Percentiles rank a stretch among this genome's conserved stretches.
phyloP scores from a whole-genome alignment of 176 grass and related monocot species.

The Aegilops sharonensis region DNA sequence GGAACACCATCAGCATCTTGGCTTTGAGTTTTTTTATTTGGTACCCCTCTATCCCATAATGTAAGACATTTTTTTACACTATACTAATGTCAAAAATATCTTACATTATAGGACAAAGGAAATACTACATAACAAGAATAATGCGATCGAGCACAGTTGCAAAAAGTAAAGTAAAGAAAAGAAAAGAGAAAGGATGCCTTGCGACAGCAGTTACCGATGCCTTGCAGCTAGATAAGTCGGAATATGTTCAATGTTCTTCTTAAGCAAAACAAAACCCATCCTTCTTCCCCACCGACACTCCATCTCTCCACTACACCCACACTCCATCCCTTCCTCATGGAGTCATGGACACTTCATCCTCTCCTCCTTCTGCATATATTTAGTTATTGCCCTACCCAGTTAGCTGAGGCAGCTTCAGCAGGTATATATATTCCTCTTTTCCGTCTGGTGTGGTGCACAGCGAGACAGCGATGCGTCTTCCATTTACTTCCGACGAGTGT shows the following conservation, averaged over 20 bases:
- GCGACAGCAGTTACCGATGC: too few species aligned
- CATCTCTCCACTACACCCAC: background rate
- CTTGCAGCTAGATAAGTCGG: too few species aligned
- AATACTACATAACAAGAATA: background rate
- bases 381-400: too few species aligned
- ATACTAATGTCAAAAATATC: too few species aligned
- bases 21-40: too few species aligned
- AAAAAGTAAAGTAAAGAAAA: background rate
- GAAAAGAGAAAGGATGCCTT: too few species aligned
- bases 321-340: background rate
- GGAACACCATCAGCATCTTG: too few species aligned
- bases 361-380: background rate
- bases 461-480: background rate
- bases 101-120: too few species aligned
- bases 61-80: too few species aligned
- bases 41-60: too few species aligned
- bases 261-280: background rate
- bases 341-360: background rate
- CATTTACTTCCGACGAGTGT: background rate
- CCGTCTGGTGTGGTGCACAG: background rate
- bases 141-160: background rate
- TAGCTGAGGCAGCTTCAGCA: too few species aligned
- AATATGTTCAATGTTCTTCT: background rate
- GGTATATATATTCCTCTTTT: background rate
- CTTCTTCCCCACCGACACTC: background rate